Percentiles rank a stretch among this genome's conserved stretches.
Conservation (phyloP, 768 basidiomycete species). For the Scleroderma citrinum region DNA sequence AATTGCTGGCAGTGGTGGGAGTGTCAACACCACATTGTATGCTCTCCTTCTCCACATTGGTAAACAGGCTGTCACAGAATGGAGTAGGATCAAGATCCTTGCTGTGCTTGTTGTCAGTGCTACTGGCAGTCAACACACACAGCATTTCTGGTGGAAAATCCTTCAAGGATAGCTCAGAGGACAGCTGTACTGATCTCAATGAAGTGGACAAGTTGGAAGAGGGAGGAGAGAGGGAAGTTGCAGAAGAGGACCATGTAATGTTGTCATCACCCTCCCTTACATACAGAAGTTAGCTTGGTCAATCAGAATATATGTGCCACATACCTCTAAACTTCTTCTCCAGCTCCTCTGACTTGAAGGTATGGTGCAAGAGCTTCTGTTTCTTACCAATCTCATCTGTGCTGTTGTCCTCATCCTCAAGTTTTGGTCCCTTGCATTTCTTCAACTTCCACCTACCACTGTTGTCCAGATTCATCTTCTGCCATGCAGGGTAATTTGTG, state of each 20-base stretch:
- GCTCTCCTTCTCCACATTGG: background rate
- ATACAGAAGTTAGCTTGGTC: background rate
- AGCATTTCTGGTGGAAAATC: no score
- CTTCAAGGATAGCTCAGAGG: no score
- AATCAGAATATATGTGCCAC: background rate
- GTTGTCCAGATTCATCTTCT: no score
- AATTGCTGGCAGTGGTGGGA: no score
- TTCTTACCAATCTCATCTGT: background rate
- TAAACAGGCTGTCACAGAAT: background rate
- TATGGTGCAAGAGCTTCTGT: background rate
- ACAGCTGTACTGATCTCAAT: background rate
- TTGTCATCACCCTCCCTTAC: background rate
- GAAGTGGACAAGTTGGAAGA: background rate
- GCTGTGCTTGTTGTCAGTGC: no score
- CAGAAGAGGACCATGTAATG: background rate
- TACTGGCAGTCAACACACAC: no score
- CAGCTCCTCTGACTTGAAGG: background rate
- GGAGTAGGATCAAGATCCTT: no score
- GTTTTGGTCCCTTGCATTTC: background rate
- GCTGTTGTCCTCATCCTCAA: background rate
- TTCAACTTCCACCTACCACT: no score
- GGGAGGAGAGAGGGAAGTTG: background rate
- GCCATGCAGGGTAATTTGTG: no score
- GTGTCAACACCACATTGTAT: background rate
- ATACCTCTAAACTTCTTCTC: background rate